Percentiles rank a stretch among this genome's conserved stretches.
Evolutionary conservation across 164 flowering plant species (phyloP).

Genomic region (Paratinospora sagittata): DNA sequence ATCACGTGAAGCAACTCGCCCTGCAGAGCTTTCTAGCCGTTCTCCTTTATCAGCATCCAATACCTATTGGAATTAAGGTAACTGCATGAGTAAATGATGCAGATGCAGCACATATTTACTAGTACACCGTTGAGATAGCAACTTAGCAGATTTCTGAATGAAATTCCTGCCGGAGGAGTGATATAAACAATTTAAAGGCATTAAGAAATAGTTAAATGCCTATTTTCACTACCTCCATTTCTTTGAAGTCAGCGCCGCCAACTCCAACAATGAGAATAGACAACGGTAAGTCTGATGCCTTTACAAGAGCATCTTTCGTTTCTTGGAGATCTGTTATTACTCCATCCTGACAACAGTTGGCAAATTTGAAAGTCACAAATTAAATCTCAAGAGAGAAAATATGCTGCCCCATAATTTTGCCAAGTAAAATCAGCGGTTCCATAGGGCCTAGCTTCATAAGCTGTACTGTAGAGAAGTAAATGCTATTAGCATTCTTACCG

Average conservation of each 20-base stretch:
- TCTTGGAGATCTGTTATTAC: slow-evolving; percentile 80
- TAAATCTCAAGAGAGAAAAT: not conserved
- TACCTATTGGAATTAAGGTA: slow-evolving; percentile 31
- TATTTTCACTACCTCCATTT: slow-evolving; percentile 82
- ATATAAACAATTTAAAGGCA: not conserved
- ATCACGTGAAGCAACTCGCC: slow-evolving; percentile 75
- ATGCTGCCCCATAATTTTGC: not conserved
- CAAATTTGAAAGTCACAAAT: slow-evolving; percentile 31
- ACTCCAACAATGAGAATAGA: slow-evolving; percentile 94
- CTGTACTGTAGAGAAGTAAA: slow-evolving; percentile 3
- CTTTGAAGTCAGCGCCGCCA: slow-evolving; percentile 76
- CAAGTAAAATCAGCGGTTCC: not conserved
- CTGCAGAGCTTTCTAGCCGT: slow-evolving; percentile 59
- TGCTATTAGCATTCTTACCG: slow-evolving; percentile 31
- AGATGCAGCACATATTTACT: slow-evolving; percentile 1
- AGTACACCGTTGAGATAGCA: not conserved
- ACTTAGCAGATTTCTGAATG: not conserved
- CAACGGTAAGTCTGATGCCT: slow-evolving; percentile 86
- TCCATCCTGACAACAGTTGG: slow-evolving; percentile 70
- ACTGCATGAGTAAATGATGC: not conserved
- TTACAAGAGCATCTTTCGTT: slow-evolving; percentile 77
- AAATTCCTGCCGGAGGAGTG: not conserved
- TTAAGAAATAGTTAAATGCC: slow-evolving; percentile 29
- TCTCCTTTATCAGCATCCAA: slow-evolving; percentile 87
- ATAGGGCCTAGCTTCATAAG: not conserved